These are phyloP conservation scores for Annulohypoxylon maeteangense DNA, from an alignment of 495 filamentous ascomycete species.

Conservation along the genomic window DNA sequence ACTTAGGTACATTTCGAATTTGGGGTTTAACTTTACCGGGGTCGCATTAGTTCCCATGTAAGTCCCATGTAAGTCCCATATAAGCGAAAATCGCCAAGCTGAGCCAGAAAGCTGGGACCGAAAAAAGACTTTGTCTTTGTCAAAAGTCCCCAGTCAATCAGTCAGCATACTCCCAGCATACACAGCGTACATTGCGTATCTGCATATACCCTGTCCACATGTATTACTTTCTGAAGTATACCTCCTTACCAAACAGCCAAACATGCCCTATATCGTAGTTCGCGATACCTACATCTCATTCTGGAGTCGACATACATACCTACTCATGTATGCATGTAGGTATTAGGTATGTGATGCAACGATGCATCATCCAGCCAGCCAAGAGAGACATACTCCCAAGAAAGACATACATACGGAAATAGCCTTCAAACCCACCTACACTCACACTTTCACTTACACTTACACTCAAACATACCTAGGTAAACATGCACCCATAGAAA, in stretches of 20 bases:
- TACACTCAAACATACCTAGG: background rate
- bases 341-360: constrained; percentile 1
- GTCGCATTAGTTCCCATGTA: constrained; percentile 48
- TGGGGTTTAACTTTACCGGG: constrained; percentile 45
- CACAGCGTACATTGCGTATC: background rate
- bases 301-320: background rate
- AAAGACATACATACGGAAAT: constrained; percentile 14
- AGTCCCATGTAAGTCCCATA: constrained; percentile 47
- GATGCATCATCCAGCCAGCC: background rate
- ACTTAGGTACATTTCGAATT: constrained; percentile 33
- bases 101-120: constrained; percentile 38
- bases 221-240: background rate
- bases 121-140: constrained; percentile 14
- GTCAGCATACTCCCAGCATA: constrained; percentile 12
- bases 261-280: background rate
- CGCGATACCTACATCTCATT: background rate
- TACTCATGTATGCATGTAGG: background rate
- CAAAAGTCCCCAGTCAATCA: constrained; percentile 32
- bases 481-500: background rate
- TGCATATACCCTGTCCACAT: background rate
- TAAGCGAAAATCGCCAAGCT: constrained; percentile 45
- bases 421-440: background rate
- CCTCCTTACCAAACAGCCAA: background rate
- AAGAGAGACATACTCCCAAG: constrained; percentile 8
- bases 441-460: background rate